Base-by-base conservation (phyloP, 176 grass and related monocot species). In the Paspalum notatum region DNA sequence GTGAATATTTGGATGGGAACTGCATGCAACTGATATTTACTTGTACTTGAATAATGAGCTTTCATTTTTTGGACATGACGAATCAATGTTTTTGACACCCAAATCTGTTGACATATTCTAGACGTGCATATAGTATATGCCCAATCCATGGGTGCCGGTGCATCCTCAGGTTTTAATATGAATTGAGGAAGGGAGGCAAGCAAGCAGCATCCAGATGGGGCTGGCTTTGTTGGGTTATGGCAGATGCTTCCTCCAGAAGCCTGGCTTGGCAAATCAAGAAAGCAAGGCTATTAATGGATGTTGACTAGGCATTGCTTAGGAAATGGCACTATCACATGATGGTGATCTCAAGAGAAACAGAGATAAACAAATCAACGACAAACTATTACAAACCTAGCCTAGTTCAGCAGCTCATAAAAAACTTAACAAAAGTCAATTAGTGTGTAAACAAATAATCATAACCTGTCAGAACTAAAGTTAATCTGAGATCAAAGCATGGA, bases 211-310 rank as follows among this genome's bases (percentile, higher is more conserved):
- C 16, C 24, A 64, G 15, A 71, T 32, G 57, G 32, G 32, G 3
- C 39, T 22, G 39, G 11, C 18, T 49, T 49, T 12, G 25, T 18
- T 6, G 32, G 41, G 53, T 66, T 71, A 78, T 38, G 66, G 45
- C 20, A 27, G 55, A 24, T 63, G 56, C n/a, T 45, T 78, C 67
- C 9, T 45, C 20, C 42, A 48, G 66, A 71, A 62, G 53, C 26
- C n/a, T 85, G 4, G 8, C 74, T 62, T 69, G 42, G 15, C 55
- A 78, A 78, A 78, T n/a, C 8, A n/a, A 43, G 9, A 63, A 78
- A 62, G 66, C 66, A 85, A 79, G 13, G 37, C 21, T 46, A 63
- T 85, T 54, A 71, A 78, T 79, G 54, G 44, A 79, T 16, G 56
- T 72, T 79, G 75, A 79, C 56, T 85, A 24, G 26, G 27, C 59